Percentiles rank a stretch among this genome's conserved stretches.
Conservation (phyloP, 2,329 filamentous ascomycete species). For the Epichloe coenophiala region DNA sequence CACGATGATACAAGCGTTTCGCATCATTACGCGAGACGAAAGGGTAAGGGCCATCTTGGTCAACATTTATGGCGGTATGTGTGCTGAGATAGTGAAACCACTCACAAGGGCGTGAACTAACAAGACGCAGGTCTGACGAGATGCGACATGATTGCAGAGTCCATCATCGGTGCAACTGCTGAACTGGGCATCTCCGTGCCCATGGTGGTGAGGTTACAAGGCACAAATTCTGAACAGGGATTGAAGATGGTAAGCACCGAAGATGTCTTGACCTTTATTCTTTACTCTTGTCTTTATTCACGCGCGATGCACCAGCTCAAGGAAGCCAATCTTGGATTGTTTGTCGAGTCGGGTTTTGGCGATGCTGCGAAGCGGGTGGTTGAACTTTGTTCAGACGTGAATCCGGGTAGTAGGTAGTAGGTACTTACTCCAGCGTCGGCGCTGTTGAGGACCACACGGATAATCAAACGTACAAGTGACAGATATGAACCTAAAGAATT, state of each 20-base stretch:
- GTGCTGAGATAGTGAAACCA: neutral
- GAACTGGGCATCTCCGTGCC: slow-evolving; percentile 26
- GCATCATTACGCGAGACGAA: slow-evolving; percentile 56
- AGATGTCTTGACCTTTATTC: too few relatives aligned
- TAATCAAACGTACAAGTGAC: too few relatives aligned
- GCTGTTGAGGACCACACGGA: too few relatives aligned
- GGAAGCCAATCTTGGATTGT: slow-evolving; percentile 20
- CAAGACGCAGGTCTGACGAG: slow-evolving; percentile 27
- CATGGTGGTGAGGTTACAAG: slow-evolving; percentile 32
- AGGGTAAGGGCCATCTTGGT: slow-evolving; percentile 55
- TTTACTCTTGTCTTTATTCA: too few relatives aligned
- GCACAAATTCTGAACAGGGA: slow-evolving; percentile 29
- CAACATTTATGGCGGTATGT: slow-evolving; percentile 37
- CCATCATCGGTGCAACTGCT: slow-evolving; percentile 28
- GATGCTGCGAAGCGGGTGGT: slow-evolving; percentile 21
- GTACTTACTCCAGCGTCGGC: too few relatives aligned
- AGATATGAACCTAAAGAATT: too few relatives aligned
- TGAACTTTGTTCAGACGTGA: slow-evolving; percentile 7
- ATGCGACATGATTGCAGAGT: slow-evolving; percentile 38
- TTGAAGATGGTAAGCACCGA: slow-evolving; percentile 22
- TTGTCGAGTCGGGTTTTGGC: slow-evolving; percentile 27
- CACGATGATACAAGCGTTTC: slow-evolving; percentile 67
- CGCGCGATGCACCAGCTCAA: slow-evolving; percentile 16
- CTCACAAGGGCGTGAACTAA: neutral
- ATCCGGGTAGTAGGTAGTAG: too few relatives aligned